phyloP scores from a whole-genome alignment of 495 filamentous ascomycete species.

The Beverwykella pulmonaria region DNA sequence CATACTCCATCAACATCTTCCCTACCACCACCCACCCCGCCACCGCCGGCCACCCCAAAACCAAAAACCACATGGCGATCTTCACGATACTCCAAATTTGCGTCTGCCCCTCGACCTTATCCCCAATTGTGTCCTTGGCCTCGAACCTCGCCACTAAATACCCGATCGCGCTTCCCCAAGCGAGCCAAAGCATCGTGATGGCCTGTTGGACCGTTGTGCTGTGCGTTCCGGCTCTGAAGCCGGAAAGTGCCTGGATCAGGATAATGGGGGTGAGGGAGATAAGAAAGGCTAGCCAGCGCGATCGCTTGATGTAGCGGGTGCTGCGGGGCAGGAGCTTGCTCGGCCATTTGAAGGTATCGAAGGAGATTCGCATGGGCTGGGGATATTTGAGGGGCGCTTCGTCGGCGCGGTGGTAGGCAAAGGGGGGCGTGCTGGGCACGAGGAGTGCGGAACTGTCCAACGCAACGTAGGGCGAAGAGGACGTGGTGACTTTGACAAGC shows the following conservation, averaged over 20 bases:
- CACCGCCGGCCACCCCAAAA: conserved; percentile 11
- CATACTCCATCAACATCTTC: conserved; percentile 23
- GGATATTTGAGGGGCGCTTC: not conserved
- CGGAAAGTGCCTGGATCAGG: conserved; percentile 3
- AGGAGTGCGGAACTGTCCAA: not conserved
- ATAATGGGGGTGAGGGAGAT: conserved; percentile 7
- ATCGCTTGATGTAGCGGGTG: conserved; percentile 9
- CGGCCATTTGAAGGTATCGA: not conserved
- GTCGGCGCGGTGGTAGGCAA: conserved; percentile 4
- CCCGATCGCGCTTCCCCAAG: conserved; percentile 8
- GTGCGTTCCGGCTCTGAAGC: conserved; percentile 2
- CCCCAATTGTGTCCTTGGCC: conserved; percentile 1
- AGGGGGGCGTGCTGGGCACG: conserved; percentile 1
- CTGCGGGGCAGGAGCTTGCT: not conserved
- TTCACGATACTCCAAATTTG: not conserved
- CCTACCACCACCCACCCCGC: conserved; percentile 12
- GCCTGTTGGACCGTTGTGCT: not conserved
- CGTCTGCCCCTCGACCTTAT: not conserved
- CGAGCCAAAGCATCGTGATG: conserved; percentile 20
- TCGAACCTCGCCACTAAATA: conserved; percentile 1
- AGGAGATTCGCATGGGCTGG: not conserved
- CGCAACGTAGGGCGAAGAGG: not conserved
- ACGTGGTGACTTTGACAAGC: not conserved
- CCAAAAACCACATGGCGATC: not conserved
- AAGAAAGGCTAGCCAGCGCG: conserved; percentile 6